phyloP scores from a whole-genome alignment of 768 basidiomycete species.

The Podaxis pistillaris region DNA sequence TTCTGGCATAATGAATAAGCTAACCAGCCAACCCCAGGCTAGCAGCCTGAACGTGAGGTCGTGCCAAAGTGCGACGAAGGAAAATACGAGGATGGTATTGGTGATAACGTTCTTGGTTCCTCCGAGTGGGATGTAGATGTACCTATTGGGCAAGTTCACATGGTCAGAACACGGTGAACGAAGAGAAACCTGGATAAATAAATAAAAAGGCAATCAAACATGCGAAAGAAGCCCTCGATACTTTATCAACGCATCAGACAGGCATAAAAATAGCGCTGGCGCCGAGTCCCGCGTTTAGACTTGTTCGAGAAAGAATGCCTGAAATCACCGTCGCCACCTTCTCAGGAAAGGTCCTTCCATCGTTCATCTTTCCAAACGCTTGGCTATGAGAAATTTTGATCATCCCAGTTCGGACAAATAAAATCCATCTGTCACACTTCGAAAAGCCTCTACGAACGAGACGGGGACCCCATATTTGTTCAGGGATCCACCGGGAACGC shows the following conservation, averaged over 20 bases:
- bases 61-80: slow-evolving; percentile 98
- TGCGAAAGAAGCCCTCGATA: not conserved
- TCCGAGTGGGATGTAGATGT: slow-evolving; percentile 92
- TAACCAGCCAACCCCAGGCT: slow-evolving; percentile 96
- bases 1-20: slow-evolving; percentile 88
- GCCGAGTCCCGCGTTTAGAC: not conserved
- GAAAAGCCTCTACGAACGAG: not conserved
- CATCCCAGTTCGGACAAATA: not conserved
- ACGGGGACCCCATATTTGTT: not conserved
- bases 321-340: not conserved
- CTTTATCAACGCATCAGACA: not conserved
- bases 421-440: not conserved
- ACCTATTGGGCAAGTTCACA: slow-evolving; percentile 46
- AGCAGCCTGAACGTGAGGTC: slow-evolving; percentile 85
- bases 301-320: not conserved
- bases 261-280: not conserved
- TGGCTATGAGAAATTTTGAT: not conserved
- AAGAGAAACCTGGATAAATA: slow-evolving; percentile 8
- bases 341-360: not conserved
- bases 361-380: not conserved
- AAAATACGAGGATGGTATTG: slow-evolving; percentile 81
- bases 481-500: not conserved
- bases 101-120: slow-evolving; percentile 54
- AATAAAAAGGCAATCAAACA: not conserved
- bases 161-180: not conserved